Evolutionary conservation across 305 asterid species (phyloP), one percentile per base, ranked within the genome.

Genomic region (Fraxinus paxiana): DNA sequence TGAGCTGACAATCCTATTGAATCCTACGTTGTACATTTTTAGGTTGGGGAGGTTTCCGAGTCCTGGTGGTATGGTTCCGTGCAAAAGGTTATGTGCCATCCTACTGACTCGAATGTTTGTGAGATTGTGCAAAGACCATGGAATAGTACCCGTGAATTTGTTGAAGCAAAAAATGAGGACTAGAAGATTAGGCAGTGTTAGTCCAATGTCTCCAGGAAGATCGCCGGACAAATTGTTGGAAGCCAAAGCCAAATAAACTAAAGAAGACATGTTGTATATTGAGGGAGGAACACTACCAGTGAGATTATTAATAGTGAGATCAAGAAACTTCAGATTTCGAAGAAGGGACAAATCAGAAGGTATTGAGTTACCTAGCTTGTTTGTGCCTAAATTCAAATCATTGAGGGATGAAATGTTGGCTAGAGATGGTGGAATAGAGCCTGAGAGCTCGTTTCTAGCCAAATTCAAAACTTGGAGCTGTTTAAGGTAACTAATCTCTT

Each of bases 21-120:
- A 81, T 18, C 90, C 92, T 76, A 90, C 90, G 73, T 85, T 88
- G 22, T 89, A 91, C 84, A 85, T 78, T 63, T 78, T 86, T 4
- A 91, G 85, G 33, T 87, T 73, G 0, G 87, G 88, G 74, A 90
- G 91, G 77, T 88, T 90, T 28, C 87, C 95, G 3, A 91, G 86
- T 8, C 92, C 93, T 1, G 89, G 91, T 0, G 97, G 95, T 22
- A 92, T 77, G 7, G 56, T 82, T 41, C 95, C 97, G 2, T 89
- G 91, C 35, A 90, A 79, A 37, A 48, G 87, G 79, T 92, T 92
- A 51, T 63, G 72, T 0, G 91, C 90, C 83, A 90, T 77, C 10
- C 90, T 89, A 65, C 91, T 88, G 78, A 81, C 65, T 31, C 63
- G 35, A 4, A 92, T 87, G 81, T 85, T 87, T 5, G 97, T 87